phyloP scores from a whole-genome alignment of 495 filamentous ascomycete species.

The Beverwykella pulmonaria region DNA sequence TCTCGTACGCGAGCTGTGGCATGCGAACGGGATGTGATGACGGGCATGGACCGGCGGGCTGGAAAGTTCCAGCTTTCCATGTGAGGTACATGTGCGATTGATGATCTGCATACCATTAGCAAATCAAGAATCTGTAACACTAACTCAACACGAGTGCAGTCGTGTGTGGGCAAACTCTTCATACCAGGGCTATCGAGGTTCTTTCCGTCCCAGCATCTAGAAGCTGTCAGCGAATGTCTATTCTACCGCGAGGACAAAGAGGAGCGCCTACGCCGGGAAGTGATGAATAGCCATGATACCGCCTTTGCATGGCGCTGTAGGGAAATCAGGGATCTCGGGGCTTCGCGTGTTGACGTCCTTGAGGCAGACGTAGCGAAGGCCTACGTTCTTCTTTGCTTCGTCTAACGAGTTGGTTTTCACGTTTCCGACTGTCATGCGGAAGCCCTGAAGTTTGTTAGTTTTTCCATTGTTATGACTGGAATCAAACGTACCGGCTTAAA shows the following conservation, averaged over 20 bases:
- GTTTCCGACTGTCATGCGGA: slow-evolving; percentile 29
- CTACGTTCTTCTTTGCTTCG: slow-evolving; percentile 21
- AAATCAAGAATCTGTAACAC: too few relatives aligned
- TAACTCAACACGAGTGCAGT: too few relatives aligned
- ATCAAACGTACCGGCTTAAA: slow-evolving; percentile 21
- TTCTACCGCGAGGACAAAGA: background rate
- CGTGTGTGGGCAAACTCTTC: too few relatives aligned
- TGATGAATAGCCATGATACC: slow-evolving; percentile 31
- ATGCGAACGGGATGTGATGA: slow-evolving; percentile 29
- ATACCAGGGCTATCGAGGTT: too few relatives aligned
- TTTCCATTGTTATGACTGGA: background rate
- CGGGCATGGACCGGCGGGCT: slow-evolving; percentile 31
- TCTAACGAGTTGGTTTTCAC: background rate
- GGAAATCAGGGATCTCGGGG: slow-evolving; percentile 28
- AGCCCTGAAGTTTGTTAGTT: slow-evolving; percentile 2
- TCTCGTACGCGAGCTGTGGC: slow-evolving; percentile 33
- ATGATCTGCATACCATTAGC: too few relatives aligned
- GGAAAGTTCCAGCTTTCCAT: slow-evolving; percentile 34
- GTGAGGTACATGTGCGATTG: too few relatives aligned
- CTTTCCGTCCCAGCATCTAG: slow-evolving; percentile 12
- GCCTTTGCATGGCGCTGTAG: slow-evolving; percentile 19
- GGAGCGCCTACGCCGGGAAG: slow-evolving; percentile 23
- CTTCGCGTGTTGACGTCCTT: slow-evolving; percentile 24
- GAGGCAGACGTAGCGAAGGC: slow-evolving; percentile 31
- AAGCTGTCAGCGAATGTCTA: background rate